Evolutionary conservation across 1,284 basidiomycete genomes (phyloP).

Genomic region (Austroboletus niveus): DNA sequence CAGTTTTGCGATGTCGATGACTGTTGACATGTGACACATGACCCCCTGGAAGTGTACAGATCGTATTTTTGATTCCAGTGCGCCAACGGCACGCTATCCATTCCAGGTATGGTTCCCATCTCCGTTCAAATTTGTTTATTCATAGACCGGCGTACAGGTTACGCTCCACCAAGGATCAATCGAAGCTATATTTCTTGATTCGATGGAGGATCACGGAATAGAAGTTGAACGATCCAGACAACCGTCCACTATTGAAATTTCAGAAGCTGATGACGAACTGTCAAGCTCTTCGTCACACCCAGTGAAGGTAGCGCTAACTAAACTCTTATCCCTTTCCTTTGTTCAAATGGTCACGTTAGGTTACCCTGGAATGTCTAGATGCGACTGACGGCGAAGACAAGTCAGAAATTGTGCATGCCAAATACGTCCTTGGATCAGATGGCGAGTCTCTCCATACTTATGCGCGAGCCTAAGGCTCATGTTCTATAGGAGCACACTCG

Average conservation of each 20-base stretch:
- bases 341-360: slow-evolving; percentile 26
- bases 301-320: slow-evolving; percentile 39
- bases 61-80: slow-evolving; percentile 55
- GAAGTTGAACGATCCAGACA: slow-evolving; percentile 55
- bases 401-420: slow-evolving; percentile 33
- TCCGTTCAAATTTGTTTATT: background rate
- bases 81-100: slow-evolving; percentile 58
- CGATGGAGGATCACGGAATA: slow-evolving; percentile 49
- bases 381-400: slow-evolving; percentile 20
- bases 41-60: slow-evolving; percentile 46
- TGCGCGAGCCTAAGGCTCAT: background rate
- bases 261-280: slow-evolving; percentile 39
- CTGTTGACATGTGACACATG: background rate
- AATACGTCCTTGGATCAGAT: slow-evolving; percentile 61
- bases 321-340: background rate
- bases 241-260: slow-evolving; percentile 53
- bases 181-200: slow-evolving; percentile 64
- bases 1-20: background rate
- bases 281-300: slow-evolving; percentile 48
- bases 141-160: slow-evolving; percentile 35
- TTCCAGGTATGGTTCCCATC: slow-evolving; percentile 46
- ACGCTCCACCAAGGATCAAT: slow-evolving; percentile 73
- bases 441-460: slow-evolving; percentile 32
- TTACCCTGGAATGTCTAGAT: slow-evolving; percentile 30
- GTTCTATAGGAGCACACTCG: slow-evolving; percentile 61